Base-by-base conservation (phyloP, 2,329 filamentous ascomycete species). In the Apiospora pterosperma region DNA sequence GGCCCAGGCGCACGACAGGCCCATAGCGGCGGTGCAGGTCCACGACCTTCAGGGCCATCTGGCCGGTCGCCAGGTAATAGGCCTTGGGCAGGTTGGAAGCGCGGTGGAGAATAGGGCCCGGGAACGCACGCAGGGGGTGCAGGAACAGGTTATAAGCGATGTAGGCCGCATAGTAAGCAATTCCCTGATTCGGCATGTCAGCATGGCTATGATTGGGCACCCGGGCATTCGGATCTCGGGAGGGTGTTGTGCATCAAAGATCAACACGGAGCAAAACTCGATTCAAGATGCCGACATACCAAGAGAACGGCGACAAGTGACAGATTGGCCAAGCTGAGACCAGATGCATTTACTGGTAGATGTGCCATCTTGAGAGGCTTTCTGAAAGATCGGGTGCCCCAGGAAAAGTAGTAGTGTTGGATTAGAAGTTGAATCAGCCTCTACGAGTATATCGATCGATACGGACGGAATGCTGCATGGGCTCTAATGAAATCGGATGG, bases 1-100 rank as follows among this genome's bases (percentile, higher is more conserved):
- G 80, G 3, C 73, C 71, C 39, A 81, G 69, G 5, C 81, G 78
- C 14, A 83, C 77, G 3, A 80, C 72, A 2, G 73, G 69, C 10
- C 81, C 81, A 64, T 81, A 81, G 61, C 75, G 68, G 6, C 68
- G 64, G 66, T 79, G 77, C n/a, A 79, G 67, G 8, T 71, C 66
- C 21, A 67, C 64, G 5, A 75, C 65, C 44, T 70, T 66, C 61
- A 68, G 71, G 8, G 68, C 66, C n/a, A 76, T 66, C 3, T 65
- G 64, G 39, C 74, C 75, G 14, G 55, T 69, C 10, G 68, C 36
- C 8, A 72, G 42, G 44, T 69, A 63, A 61, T 70, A 73, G 62
- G 59, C 34, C 67, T 2, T 59, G 64, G 73, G 73, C 3, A 73
- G 31, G 44, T 36, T 61, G 4, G 71, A 71, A 31, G 70, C 67